Conservation (phyloP, 208 protist species). For the Phytomonas sp. region DNA sequence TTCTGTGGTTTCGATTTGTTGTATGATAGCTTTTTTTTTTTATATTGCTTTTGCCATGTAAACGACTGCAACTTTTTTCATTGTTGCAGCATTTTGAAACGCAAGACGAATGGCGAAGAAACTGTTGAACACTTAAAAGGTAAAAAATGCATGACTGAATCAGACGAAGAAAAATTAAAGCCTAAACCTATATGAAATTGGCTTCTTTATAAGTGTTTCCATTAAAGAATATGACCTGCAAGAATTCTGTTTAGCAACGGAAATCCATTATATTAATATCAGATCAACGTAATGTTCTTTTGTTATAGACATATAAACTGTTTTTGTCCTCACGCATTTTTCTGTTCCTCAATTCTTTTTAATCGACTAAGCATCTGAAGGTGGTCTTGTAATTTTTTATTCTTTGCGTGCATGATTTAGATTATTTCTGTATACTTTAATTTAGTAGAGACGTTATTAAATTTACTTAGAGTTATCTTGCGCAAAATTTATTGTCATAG, state of each 20-base stretch:
- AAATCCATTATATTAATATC: neutral
- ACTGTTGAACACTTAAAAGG: slow-evolving; percentile 1
- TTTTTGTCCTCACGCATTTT: neutral
- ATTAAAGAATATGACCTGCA: neutral
- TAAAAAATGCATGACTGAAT: neutral
- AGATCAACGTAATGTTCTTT: neutral
- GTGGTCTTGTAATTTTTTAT: neutral
- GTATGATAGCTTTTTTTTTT: neutral
- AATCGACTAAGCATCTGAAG: neutral
- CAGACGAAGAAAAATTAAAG: neutral
- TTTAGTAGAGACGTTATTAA: neutral
- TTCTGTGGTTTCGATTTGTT: neutral
- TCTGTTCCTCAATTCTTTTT: neutral
- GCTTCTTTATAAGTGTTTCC: neutral
- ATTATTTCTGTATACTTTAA: neutral
- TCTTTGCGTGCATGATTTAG: neutral
- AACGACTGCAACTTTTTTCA: neutral
- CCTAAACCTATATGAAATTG: neutral
- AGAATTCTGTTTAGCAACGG: neutral
- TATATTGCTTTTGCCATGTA: neutral
- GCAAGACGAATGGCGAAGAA: neutral
- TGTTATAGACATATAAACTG: neutral
- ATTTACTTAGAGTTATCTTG: neutral
- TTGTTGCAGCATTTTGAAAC: neutral
- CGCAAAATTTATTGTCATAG: neutral